Evolutionary conservation across 768 basidiomycete species (phyloP).

Genomic region (Omphalotus guepiniiformis): DNA sequence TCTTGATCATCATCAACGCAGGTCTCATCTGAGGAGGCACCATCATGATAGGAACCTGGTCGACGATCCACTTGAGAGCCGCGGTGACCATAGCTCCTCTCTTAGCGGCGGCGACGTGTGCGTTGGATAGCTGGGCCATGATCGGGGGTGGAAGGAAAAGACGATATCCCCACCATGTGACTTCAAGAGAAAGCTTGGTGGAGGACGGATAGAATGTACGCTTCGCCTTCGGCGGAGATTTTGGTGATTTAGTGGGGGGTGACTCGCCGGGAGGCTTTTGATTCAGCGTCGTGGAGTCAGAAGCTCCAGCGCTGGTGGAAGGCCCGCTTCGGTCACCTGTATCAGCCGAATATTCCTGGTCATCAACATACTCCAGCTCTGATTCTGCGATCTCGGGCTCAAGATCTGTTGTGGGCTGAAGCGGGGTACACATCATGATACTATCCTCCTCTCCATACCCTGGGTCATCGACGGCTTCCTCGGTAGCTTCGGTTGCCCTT

Average conservation of each 20-base stretch:
- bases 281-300: constrained; percentile 23
- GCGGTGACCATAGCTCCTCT: constrained; percentile 72
- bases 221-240: constrained; percentile 26
- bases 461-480: constrained; percentile 17
- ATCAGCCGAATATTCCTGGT: constrained; percentile 11
- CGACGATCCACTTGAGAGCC: constrained; percentile 68
- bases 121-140: constrained; percentile 57
- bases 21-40: constrained; percentile 60
- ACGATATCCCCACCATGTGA: constrained; percentile 80
- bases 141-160: constrained; percentile 77
- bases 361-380: constrained; percentile 46
- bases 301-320: constrained; percentile 25
- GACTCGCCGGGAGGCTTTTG: constrained; percentile 1
- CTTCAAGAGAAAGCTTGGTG: constrained; percentile 68
- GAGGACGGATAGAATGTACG: constrained; percentile 68
- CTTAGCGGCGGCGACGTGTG: constrained; percentile 63
- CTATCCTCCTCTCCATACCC: constrained; percentile 44
- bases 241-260: constrained; percentile 18
- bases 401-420: constrained; percentile 59
- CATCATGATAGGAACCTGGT: constrained; percentile 54
- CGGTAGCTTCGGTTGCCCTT: constrained; percentile 8
- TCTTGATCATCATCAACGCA: constrained; percentile 54
- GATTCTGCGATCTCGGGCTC: constrained; percentile 67
- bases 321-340: too few relatives aligned
- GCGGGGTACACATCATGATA: constrained; percentile 74